Conservation (phyloP, 441 rosid species). For the Bruguiera hainesii region DNA sequence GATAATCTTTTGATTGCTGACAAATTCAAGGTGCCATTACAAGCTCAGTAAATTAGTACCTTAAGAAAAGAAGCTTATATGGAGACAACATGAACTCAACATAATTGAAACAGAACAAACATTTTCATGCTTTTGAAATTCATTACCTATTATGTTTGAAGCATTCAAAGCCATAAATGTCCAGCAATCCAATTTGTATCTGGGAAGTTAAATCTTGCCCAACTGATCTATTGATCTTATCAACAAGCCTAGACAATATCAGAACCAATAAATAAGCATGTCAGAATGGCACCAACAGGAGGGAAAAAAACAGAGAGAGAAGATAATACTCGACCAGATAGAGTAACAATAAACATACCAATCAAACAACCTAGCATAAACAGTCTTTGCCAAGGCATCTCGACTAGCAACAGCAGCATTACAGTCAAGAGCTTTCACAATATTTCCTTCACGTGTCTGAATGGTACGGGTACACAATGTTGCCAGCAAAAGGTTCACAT, state of each 20-base stretch:
- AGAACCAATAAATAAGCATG: constrained; percentile 18
- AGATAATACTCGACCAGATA: constrained; percentile 7
- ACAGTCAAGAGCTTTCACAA: constrained; percentile 85
- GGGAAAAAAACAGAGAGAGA: constrained; percentile 6
- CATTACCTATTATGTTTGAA: constrained; percentile 81
- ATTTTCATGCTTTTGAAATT: constrained; percentile 4
- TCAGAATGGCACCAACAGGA: not conserved
- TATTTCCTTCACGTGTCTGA: constrained; percentile 94
- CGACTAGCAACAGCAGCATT: constrained; percentile 92
- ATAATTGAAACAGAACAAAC: not conserved
- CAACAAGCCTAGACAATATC: constrained; percentile 67
- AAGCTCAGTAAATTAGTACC: constrained; percentile 1
- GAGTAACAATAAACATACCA: constrained; percentile 48
- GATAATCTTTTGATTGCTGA: not conserved
- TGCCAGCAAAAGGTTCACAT: constrained; percentile 70
- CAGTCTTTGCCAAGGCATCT: constrained; percentile 94
- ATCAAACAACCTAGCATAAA: constrained; percentile 91
- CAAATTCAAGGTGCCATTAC: not conserved
- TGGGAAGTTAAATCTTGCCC: constrained; percentile 78
- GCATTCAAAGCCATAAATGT: constrained; percentile 97
- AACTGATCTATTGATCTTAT: constrained; percentile 82
- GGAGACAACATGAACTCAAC: not conserved
- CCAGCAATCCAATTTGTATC: constrained; percentile 85
- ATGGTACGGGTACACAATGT: constrained; percentile 84
- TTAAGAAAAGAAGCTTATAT: not conserved